These are phyloP conservation scores for Colletotrichum sp. DNA, from an alignment of 2,329 filamentous ascomycete species.

Conservation along the genomic window DNA sequence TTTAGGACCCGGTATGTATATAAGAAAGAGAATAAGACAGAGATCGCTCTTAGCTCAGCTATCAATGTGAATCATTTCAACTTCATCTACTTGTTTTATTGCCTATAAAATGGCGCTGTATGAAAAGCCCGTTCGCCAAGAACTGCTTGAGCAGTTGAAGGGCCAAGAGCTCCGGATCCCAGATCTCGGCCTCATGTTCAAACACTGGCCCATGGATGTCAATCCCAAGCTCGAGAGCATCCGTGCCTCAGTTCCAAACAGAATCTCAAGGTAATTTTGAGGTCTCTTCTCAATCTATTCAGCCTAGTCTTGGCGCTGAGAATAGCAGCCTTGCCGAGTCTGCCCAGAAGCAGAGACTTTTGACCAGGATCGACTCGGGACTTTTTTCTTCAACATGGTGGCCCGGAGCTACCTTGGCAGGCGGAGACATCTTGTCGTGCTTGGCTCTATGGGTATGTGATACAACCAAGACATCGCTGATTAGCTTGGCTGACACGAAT, in stretches of 20 bases:
- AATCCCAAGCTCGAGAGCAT: not conserved
- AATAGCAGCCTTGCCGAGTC: not conserved
- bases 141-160: not conserved
- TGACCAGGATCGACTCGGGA: not conserved
- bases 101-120: not conserved
- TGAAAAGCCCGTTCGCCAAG: not conserved
- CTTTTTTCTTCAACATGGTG: not conserved
- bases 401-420: not conserved
- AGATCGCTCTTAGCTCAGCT: not conserved
- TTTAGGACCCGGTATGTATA: not conserved
- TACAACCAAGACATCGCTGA: not conserved
- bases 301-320: not conserved
- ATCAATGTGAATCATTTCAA: not conserved
- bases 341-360: not conserved
- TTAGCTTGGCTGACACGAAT: not conserved
- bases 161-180: not conserved
- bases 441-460: not conserved
- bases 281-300: not conserved
- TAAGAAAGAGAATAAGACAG: not conserved
- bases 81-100: not conserved
- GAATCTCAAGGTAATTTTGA: not conserved
- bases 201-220: not conserved
- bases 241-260: not conserved
- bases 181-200: not conserved
- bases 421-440: not conserved